Base-by-base conservation (phyloP, 2,329 filamentous ascomycete species). In the Penicillium thymicola region DNA sequence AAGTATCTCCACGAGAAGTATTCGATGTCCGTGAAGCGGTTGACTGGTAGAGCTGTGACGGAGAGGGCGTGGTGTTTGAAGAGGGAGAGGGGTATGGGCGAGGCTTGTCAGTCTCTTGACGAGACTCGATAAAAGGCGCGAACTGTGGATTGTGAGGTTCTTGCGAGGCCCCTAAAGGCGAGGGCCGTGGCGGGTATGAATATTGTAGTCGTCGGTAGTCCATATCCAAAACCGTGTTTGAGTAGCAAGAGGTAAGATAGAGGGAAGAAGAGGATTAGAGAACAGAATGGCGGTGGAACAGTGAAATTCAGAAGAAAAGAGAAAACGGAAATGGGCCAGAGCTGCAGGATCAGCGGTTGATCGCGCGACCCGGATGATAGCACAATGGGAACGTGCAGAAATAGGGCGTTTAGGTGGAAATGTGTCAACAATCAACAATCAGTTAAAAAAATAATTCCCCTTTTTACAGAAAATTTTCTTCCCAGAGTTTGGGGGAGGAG, bases 151-250 rank as follows among this genome's bases (percentile, higher is more conserved):
- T 62, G 23, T 66, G 67, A 59, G 68, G 58, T 52, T 71, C 68
- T 54, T 67, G 69, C n/a, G 70, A 61, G 40, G 58, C 58, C 38
- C 67, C 66, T 43, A 72, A 65, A 34, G 69, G 65, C 18, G 69
- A 70, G 14, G 70, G 67, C 48, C 71, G 71, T 16, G 68, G 63
- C 49, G 70, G 71, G 59, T 70, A 70, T 21, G 63, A 66, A 18
- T 66, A 67, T 40, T 67, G 62, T 36, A 65, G 58, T 7, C 68
- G 67, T 34, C 63, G 67, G 28, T 62, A 64, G 40, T 71, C 68
- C 69, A 71, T 71, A 21, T 21, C 34, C 41, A 28, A 18, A 27
- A 30, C 18, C 3, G 40, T 21, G 30, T 41, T 54, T 56, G 50
- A 48, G 47, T 38, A 32, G 51, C 23, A 41, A 53, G 40, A 36